Conservation (phyloP, 768 basidiomycete genomes). For the Rhizopogon vesiculosus region DNA sequence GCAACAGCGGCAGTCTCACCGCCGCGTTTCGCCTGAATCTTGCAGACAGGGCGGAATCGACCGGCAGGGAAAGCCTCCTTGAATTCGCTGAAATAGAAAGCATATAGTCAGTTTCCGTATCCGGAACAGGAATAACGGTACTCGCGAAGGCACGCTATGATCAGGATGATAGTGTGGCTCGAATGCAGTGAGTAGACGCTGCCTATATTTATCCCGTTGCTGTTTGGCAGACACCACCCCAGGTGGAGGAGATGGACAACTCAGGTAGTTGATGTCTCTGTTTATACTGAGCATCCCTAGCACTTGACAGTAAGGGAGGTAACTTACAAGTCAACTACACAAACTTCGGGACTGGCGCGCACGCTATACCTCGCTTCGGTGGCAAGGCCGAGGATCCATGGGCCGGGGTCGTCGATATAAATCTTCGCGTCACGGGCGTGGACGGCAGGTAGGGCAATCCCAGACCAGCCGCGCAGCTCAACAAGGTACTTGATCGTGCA, state of each 20-base stretch:
- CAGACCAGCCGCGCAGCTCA: conserved; percentile 90
- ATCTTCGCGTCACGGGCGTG: conserved; percentile 90
- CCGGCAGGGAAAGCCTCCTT: conserved; percentile 95
- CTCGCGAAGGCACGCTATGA: conserved; percentile 70
- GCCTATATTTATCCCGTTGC: conserved; percentile 77
- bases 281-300: conserved; percentile 3
- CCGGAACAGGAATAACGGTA: neutral
- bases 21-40: conserved; percentile 81
- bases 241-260: conserved; percentile 73
- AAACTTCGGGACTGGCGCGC: conserved; percentile 74
- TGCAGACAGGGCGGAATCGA: conserved; percentile 85
- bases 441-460: conserved; percentile 76
- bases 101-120: conserved; percentile 5
- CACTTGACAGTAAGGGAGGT: neutral
- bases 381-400: conserved; percentile 91
- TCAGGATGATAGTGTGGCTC: conserved; percentile 89
- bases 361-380: conserved; percentile 81
- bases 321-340: conserved; percentile 80
- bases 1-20: conserved; percentile 78
- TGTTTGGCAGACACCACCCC: conserved; percentile 73
- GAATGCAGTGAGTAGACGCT: conserved; percentile 70
- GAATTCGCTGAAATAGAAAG: conserved; percentile 62
- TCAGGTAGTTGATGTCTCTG: conserved; percentile 83
- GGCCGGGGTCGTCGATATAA: conserved; percentile 93
- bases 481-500: conserved; percentile 87